These are phyloP conservation scores for Phytophthora chlamydospora DNA, from an alignment of 352 stramenopile genomes.

Conservation along the genomic window DNA sequence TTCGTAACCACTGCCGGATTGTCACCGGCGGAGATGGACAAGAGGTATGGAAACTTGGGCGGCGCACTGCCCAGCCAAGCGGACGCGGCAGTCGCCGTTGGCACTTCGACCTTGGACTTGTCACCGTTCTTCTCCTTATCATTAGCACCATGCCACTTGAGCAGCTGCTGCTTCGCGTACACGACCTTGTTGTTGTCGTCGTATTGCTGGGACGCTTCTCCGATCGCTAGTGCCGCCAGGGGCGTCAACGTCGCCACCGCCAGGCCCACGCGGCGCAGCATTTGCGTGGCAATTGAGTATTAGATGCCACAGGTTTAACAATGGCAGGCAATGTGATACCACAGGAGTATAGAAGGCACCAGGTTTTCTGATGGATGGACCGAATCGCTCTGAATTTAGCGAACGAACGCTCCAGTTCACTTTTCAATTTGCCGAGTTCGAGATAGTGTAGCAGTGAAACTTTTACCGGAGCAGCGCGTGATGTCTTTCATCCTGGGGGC, in stretches of 20 bases:
- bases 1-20: conserved; percentile 39
- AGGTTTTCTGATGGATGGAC: conserved; percentile 26
- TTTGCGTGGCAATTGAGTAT: conserved; percentile 17
- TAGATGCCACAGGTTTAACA: neutral
- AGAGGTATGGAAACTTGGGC: conserved; percentile 71
- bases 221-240: conserved; percentile 32
- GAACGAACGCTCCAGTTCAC: neutral
- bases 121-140: conserved; percentile 2
- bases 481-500: conserved; percentile 79
- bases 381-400: conserved; percentile 6
- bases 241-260: conserved; percentile 35
- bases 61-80: conserved; percentile 56
- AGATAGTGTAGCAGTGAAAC: conserved; percentile 2
- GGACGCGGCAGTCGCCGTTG: conserved; percentile 3
- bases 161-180: conserved; percentile 53
- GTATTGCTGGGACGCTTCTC: conserved; percentile 52
- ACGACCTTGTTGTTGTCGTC: conserved; percentile 36
- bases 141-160: conserved; percentile 11
- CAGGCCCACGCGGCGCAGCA: conserved; percentile 22
- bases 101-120: conserved; percentile 5
- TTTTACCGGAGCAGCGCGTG: conserved; percentile 45
- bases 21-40: conserved; percentile 65
- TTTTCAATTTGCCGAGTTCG: conserved; percentile 17
- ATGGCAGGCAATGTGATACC: conserved; percentile 8
- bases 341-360: neutral